These are phyloP conservation scores for Parmelia sp. DNA, from an alignment of 495 filamentous ascomycete genomes.

Conservation along the genomic window DNA sequence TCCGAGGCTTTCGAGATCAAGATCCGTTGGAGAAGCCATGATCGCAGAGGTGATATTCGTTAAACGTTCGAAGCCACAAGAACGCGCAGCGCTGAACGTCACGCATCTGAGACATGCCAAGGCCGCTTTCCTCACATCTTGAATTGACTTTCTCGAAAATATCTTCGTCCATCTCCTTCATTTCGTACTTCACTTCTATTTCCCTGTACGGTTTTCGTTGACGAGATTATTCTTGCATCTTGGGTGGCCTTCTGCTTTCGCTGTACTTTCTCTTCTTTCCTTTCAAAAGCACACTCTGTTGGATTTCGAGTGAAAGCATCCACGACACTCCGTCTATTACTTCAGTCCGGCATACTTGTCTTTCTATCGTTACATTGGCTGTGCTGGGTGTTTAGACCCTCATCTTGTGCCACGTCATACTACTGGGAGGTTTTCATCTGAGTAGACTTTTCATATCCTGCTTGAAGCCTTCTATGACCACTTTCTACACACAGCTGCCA, in stretches of 20 bases:
- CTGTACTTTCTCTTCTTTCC: neutral
- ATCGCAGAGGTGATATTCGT: neutral
- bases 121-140: neutral
- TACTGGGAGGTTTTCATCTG: neutral
- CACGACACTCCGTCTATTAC: neutral
- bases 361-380: neutral
- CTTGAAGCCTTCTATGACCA: neutral
- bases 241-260: slow-evolving; percentile 6
- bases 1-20: slow-evolving; percentile 34
- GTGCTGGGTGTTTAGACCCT: neutral
- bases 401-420: neutral
- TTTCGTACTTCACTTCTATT: neutral
- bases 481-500: neutral
- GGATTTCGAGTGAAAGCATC: neutral
- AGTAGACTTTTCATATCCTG: neutral
- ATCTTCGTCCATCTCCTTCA: neutral
- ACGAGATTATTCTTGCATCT: neutral
- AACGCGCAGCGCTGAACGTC: neutral
- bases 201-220: neutral
- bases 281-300: neutral
- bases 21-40: slow-evolving; percentile 22
- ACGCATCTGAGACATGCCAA: neutral
- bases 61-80: neutral
- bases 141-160: neutral
- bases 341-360: neutral